These are phyloP conservation scores for Omphalotus guepiniiformis DNA, from an alignment of 768 basidiomycete species.

Conservation along the genomic window DNA sequence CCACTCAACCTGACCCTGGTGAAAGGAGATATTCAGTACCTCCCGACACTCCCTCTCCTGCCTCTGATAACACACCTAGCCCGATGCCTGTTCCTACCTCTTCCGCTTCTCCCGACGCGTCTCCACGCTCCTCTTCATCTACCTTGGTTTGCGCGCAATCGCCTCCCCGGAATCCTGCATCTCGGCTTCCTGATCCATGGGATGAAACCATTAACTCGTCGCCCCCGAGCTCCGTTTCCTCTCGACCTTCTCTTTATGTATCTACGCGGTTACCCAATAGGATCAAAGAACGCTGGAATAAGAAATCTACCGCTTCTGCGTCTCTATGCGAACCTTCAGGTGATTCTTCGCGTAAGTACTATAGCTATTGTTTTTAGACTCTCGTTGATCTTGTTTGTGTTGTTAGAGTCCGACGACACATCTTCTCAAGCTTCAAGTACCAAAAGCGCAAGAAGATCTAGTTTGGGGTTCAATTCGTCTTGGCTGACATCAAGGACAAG, in stretches of 20 bases:
- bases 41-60: slow-evolving; percentile 8
- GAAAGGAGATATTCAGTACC: slow-evolving; percentile 19
- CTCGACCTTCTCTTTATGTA: slow-evolving; percentile 3
- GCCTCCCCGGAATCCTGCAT: slow-evolving; percentile 12
- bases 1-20: slow-evolving; percentile 1
- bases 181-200: slow-evolving; percentile 14
- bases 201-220: slow-evolving; percentile 1
- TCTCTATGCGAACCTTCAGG: too few species aligned
- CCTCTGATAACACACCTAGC: background rate
- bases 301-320: background rate
- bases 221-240: slow-evolving; percentile 3
- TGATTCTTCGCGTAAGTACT: slow-evolving; percentile 1
- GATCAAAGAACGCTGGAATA: background rate
- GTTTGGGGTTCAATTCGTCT: slow-evolving; percentile 11
- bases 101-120: slow-evolving; percentile 6
- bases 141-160: slow-evolving; percentile 13
- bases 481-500: slow-evolving; percentile 9
- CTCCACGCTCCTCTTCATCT: slow-evolving; percentile 18
- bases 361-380: background rate
- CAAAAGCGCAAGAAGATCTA: slow-evolving; percentile 11
- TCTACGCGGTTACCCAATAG: slow-evolving; percentile 5
- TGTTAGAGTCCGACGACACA: slow-evolving; percentile 1
- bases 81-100: background rate
- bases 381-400: background rate
- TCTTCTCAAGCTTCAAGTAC: background rate